phyloP scores from a whole-genome alignment of 306 rosid genomes.

The Hippophae gyantsensis region DNA sequence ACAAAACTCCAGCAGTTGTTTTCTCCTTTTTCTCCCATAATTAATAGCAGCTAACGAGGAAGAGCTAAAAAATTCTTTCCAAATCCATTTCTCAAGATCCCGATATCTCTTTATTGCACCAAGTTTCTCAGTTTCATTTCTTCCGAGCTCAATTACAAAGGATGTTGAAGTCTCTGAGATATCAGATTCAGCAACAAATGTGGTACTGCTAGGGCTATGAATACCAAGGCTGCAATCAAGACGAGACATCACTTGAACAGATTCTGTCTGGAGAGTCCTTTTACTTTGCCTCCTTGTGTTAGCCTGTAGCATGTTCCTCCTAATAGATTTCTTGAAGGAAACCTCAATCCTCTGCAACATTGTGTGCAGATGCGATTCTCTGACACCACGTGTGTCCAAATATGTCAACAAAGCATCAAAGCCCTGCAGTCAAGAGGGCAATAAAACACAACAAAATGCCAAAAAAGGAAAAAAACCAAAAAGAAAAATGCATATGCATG shows the following conservation, averaged over 20 bases:
- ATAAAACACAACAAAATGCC: slow-evolving; percentile 11
- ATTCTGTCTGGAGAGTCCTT: slow-evolving; percentile 24
- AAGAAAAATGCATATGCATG: background rate
- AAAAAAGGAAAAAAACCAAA: slow-evolving; percentile 2
- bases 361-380: slow-evolving; percentile 63
- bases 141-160: slow-evolving; percentile 50
- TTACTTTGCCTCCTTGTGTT: slow-evolving; percentile 23
- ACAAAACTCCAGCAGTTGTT: slow-evolving; percentile 37
- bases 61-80: slow-evolving; percentile 44
- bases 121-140: slow-evolving; percentile 33
- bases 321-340: slow-evolving; percentile 45
- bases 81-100: slow-evolving; percentile 73
- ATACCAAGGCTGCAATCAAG: slow-evolving; percentile 23
- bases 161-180: slow-evolving; percentile 44
- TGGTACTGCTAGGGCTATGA: slow-evolving; percentile 29
- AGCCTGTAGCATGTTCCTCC: slow-evolving; percentile 26
- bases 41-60: slow-evolving; percentile 36
- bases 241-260: slow-evolving; percentile 20
- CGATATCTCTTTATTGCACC: slow-evolving; percentile 47
- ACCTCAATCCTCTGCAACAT: slow-evolving; percentile 49
- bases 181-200: slow-evolving; percentile 31
- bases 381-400: slow-evolving; percentile 61
- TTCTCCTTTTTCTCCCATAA: slow-evolving; percentile 44
- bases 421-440: slow-evolving; percentile 36
- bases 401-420: slow-evolving; percentile 63